Evolutionary conservation across 108 stramenopile genomes (phyloP), one percentile per base, ranked within the genome.

Genomic region (Bacterosira constricta): DNA sequence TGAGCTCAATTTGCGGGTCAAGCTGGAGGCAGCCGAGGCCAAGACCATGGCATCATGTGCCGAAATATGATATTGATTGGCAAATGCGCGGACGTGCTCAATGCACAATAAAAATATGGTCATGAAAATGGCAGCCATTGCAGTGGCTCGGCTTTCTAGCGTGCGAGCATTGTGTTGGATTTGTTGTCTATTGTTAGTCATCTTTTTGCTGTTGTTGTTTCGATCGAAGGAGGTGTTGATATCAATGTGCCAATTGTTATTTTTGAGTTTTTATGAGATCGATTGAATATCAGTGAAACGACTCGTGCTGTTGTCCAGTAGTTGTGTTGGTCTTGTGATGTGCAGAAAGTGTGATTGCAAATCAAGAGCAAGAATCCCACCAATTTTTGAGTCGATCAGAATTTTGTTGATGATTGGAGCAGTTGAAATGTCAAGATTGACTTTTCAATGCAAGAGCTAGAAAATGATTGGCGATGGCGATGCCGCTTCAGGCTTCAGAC

Each of bases 71-170:
- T 78, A 71, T 39, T 75, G 79, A 62, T 69, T 62, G 8, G 79
- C 69, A 42, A 80, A 80, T 35, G 79, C 74, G 2, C 69, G 61
- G 11, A 76, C 75, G 46, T 80, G 73, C 60, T 80, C 74, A 0
- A 76, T 57, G 54, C 75, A 76, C 1, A 80, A 18, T 17, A 80
- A 25, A 18, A 80, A 80, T 41, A 80, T 46, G 12, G 79, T 71
- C 62, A 75, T 80, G 60, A 75, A 63, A 34, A 80, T 42, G n/a
- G 79, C 79, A n/a, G 69, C 71, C 23, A 76, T 30, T 35, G 79
- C 68, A 17, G 79, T 39, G 21, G 62, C 60, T 42, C 69, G 67
- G 39, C 68, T 69, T 57, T 80, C 56, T 10, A 80, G 47, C 25
- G 45, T 32, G 20, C 30, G 36, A 35, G 67, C 73, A 69, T 74